Percentiles rank a stretch among this genome's conserved stretches.
These are phyloP conservation scores for Chaetomiaceae sp. DNA, from an alignment of 2,329 filamentous ascomycete genomes.

Conservation along the genomic window DNA sequence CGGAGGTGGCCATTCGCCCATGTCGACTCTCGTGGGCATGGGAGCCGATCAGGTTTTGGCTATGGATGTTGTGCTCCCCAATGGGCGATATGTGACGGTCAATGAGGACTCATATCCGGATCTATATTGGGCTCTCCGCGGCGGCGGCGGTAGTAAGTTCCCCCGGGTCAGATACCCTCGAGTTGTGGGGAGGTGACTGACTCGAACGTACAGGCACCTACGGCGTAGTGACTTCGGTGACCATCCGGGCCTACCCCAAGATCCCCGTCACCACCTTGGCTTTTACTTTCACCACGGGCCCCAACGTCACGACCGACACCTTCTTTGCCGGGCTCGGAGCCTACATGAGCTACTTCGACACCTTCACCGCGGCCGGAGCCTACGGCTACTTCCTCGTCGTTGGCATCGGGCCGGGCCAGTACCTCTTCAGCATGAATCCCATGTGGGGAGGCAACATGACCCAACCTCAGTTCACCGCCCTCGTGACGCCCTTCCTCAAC, in stretches of 20 bases:
- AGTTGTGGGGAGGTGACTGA: neutral
- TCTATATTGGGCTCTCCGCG: constrained; percentile 48
- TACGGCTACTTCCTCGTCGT: constrained; percentile 33
- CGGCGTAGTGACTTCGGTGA: constrained; percentile 34
- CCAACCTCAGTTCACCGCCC: constrained; percentile 19
- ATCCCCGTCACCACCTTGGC: constrained; percentile 25
- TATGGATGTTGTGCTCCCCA: constrained; percentile 45
- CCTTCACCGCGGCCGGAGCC: constrained; percentile 29
- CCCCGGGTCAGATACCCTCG: neutral
- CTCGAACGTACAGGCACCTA: constrained; percentile 30
- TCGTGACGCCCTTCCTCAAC: constrained; percentile 27
- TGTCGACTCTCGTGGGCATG: constrained; percentile 48
- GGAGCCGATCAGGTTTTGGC: constrained; percentile 47
- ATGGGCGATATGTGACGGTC: constrained; percentile 43
- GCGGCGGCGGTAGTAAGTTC: constrained; percentile 37
- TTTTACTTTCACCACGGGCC: constrained; percentile 35
- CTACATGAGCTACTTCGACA: constrained; percentile 31
- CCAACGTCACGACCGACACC: constrained; percentile 44
- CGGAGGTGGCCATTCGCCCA: constrained; percentile 52
- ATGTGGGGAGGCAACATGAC: constrained; percentile 28
- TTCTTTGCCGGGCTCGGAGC: constrained; percentile 31
- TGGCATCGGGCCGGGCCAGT: constrained; percentile 16
- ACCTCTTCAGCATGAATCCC: constrained; percentile 27
- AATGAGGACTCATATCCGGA: constrained; percentile 39
- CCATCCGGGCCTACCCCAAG: constrained; percentile 25